Evolutionary conservation across 345 rosid genomes (phyloP), one percentile per base, ranked within the genome.

Genomic region (Citrus maxima): DNA sequence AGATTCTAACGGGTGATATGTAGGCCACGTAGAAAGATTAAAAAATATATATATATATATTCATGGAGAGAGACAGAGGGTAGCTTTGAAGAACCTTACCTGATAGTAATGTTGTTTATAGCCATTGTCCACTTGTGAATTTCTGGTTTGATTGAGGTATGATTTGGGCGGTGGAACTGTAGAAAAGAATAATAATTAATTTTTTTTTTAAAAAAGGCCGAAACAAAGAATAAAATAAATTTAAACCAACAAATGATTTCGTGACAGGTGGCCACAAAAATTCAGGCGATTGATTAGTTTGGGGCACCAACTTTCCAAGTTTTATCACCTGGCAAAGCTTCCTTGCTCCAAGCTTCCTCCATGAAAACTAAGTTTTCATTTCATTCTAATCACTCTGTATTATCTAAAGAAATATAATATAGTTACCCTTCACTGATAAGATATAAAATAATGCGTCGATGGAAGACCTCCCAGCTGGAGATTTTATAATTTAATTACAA

Each of bases 151-250:
- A 79, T 42, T 70, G 77, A 79, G 59, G 42, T 25, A 51, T 38
- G 30, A 32, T 27, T 60, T 79, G 85, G 87, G 55, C 87, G 85
- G 87, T 78, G 84, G 61, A 66, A 49, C 62, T n/a, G 60, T 70
- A 21, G 82, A 40, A 68, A 70, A 34, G 14, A 0, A 7, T 56
- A 67, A 2, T 4, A 1, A 25, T 3, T 9, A 6, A 0, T 51
- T 30, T 32, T 27, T 27, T 27, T 27, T 27, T 27, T 27, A 25
- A 73, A 54, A 32, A 34, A 35, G 27, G 19, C 19, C 0, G 19
- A 2, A 35, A 19, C 0, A 13, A 67, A 73, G 34, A 72, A 68
- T 40, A 55, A 80, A 46, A 8, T 70, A 78, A 42, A 62, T 56
- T 12, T 10, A 21, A 49, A 34, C 30, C 51, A 16, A 64, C 34